Base-by-base conservation (phyloP, 768 basidiomycete species). In the Tulasnella sp. region DNA sequence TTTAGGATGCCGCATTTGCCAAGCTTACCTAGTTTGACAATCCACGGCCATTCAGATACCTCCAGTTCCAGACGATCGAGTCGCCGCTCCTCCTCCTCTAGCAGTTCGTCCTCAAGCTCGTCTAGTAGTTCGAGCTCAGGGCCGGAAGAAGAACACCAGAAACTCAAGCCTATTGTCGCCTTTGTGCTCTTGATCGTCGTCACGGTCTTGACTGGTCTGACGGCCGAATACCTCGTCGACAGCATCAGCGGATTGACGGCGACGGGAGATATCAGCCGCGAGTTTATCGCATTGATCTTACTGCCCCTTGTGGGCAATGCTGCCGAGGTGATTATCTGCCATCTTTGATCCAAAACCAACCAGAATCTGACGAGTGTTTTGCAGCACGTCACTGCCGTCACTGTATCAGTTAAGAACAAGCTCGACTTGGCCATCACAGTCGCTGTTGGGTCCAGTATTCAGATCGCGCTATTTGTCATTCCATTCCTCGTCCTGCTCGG, bases 281-380 rank as follows among this genome's bases (percentile, higher is more conserved):
- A 93, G 84, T 99, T 74, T 74, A 92, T 98, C 80, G 96, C 94
- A 14, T 85, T 98, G 46, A 95, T 99, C 82, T 87, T 99, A 19
- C 88, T 99, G 12, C 97, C 97, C 7, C 95, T 98, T 48, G 96
- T 96, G 19, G 94, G 94, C n/a, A 96, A 95, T 84, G 93, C 94
- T 14, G 95, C 94, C 78, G 78, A 79, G 76, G 76, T 77, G 39
- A 8, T 48, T n/a, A 3, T 24, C 8, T 31, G 10, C 10, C 16
- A 36, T 24, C 34, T 48, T 38, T 39, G 96, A 98, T 48, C 48
- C 27, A 27, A n/a, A 8, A 21, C 14, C 42, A 31, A 24, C 4
- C 31, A 39, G 4, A 36, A 74, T 24, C 62, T 68, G 62, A 68
- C 62, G 1, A 19, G 18, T 4, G 0, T 12, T n/a, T 24, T 76